Base-by-base conservation (phyloP, 2,329 filamentous ascomycete species). In the Amauroascus niger region DNA sequence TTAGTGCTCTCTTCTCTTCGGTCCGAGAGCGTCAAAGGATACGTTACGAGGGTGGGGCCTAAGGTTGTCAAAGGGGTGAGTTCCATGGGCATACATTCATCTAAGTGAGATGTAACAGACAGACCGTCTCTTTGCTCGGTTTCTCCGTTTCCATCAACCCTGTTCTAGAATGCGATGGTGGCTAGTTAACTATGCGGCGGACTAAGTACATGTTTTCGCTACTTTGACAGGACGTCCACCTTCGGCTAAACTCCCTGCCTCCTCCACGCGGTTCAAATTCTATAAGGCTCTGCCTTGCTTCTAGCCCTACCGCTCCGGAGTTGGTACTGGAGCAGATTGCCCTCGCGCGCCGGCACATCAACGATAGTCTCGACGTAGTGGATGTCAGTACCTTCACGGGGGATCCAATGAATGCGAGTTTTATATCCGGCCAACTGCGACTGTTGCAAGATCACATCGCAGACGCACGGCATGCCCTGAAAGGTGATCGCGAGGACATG, bases 1-100 rank as follows among this genome's bases (percentile, higher is more conserved):
- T 80, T 98, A 26, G 90, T 93, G 28, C 79, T 98, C 60, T 93
- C 87, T 57, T 94, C 90, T 13, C 79, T 86, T 53, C 81, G 90
- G 53, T 91, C 88, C 53, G 93, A 98, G 73, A 82, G 80, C 60
- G 83, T 97, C 58, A 98, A 98, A 69, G 93, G 93, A 16, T 87
- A 88, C 62, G 81, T 97, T 56, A 97, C 91, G 1, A 82, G 93
- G 52, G 82, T 95, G 33, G 93, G 93, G 37, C 88, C 88, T n/a
- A 82, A 86, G 49, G 85, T 98, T 59, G 85, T 95, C 58, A 95
- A 95, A 68, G 91, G 89, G 60, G 87, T 90, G 76, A 62, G 83
- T 77, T 44, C 3, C 28, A 35, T 30, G 41, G n/a, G 43, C 18
- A 32, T 41, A 41, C 13, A 22, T 52, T 55, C 32, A 35, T 28